Evolutionary conservation across 202 grass and related monocot species (phyloP), one percentile per base, ranked within the genome.

Genomic region (Hordeum pubiflorum): DNA sequence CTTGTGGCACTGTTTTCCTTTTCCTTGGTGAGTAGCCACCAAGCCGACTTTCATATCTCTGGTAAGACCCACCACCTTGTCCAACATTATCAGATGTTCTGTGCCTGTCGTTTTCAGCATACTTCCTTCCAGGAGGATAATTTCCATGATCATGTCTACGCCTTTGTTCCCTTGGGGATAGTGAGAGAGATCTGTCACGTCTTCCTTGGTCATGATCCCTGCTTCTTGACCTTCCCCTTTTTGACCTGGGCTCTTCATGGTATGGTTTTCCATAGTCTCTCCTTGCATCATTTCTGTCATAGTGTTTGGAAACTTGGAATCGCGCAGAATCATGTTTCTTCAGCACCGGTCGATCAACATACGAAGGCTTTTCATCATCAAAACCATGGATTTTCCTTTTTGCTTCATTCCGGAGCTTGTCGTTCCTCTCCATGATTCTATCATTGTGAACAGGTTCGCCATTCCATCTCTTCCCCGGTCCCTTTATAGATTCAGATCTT

Each of bases 11-110:
- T 79, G 75, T 89, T 87, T 86, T 90, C 54, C 84, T 91, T 88
- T 93, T 97, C 81, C 93, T 97, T 75, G 90, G 93, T 77, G 93
- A 97, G 66, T 97, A 97, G 55, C 93, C 90, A 89, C 93, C 93
- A 55, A 94, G 82, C 8, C 72, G 69, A 63, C 82, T 89, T 84
- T 80, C 84, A 36, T 89, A 20, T 91, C 78, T 91, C 50, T 63
- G 79, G 66, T 91, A 76, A 54, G 87, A 86, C 23, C 77, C 86
- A 68, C 81, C 55, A 84, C 34, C 75, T 52, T 90, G 85, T 41
- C 65, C 88, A 86, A 54, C 82, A 78, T 77, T 89, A 29, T 84
- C 78, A 84, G 81, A 87, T 60, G 81, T 72, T 69, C 74, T 94
- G 20, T 85, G 74, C 15, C 78, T 87, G 38, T 90, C 92, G 37